Base-by-base conservation (phyloP, 805 yeast genomes). In the Yarrowia sp. region DNA sequence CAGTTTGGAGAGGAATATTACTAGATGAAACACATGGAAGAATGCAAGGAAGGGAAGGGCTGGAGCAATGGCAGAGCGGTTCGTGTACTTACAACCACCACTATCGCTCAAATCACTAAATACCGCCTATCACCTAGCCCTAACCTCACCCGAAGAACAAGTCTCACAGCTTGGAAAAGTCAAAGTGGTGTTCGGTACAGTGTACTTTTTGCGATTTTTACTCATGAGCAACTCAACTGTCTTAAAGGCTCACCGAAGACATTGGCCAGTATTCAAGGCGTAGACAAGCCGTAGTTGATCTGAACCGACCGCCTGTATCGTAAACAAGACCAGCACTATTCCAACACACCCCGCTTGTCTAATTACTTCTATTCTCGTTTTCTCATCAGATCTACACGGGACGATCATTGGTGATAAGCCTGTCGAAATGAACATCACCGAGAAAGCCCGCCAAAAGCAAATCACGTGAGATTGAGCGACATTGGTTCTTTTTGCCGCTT, bases 171-270 rank as follows among this genome's bases (percentile, higher is more conserved):
- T 16, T 2, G 8, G 8, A 8, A 52, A 36, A 36, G 41, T 52
- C 42, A 11, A 32, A 15, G 8, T 16, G 26, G 56, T 26, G 41
- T 35, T 35, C 22, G 52, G 4, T 52, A 52, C 56, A 52, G 56
- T 36, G 56, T 52, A 16, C 16, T 52, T 52, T 52, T 36, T 32
- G 55, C 55, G 55, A 32, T 49, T 49, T 26, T 49, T 15, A 35
- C n/a, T 16, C 36, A 10, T 10, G 26, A 49, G 55, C 55, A 49
- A 32, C 55, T 46, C 19, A 22, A 12, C 8, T 4, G 38, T 26
- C 19, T 48, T 46, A 15, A 46, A 46, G 22, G 26, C 26, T 45
- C 19, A n/a, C 16, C n/a, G 3, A 15, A 8, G 19, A n/a, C 22
- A 42, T 8, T 8, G 46, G 10, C 40, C 40, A 11, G 3, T 9